Evolutionary conservation across 2,329 filamentous ascomycete genomes (phyloP), one percentile per base, ranked within the genome.

Genomic region (Diplodia corticola): DNA sequence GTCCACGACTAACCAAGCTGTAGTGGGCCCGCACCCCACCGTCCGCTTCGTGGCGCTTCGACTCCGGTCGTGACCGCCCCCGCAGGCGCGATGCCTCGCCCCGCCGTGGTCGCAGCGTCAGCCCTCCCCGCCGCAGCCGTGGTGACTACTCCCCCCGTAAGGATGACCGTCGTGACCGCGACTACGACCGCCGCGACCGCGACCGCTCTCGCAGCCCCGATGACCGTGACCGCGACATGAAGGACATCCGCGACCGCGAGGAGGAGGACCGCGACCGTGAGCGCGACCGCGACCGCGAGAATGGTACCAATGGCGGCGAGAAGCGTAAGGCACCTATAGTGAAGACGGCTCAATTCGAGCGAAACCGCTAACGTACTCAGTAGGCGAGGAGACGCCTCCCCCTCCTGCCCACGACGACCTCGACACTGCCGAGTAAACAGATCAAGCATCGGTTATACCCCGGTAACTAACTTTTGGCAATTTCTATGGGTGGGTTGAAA

Each of bases 11-110:
- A 66, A 76, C 69, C 50, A 22, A 57, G 30, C 30, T 54, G n/a
- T 70, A 99, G 95, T 99, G 95, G 95, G 95, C 95, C 74, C 92
- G 95, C 74, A 99, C 95, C 75, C 95, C 95, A 74, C 95, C 95
- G 59, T 98, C 95, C 71, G 95, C 95, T 63, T 98, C 93, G 33
- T 99, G 95, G 95, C 91, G 95, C 69, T 99, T 99, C 78, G 95
- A 97, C 80, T 88, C 91, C 74, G 91, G 92, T 74, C 90, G 88
- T 70, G 88, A 88, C 68, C 85, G 87, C 69, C 85, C 84, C 70
- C 91, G 89, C 69, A 92, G 92, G 69, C 89, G 92, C 70, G 87
- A 86, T 65, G 88, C 91, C 67, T 85, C 83, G 55, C 83, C 84
- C 65, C 78, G 78, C 65, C 77, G 78, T 67, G 63, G 69, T 33